Evolutionary conservation across 352 stramenopile species (phyloP).

Genomic region (Pythium scleroteichum): DNA sequence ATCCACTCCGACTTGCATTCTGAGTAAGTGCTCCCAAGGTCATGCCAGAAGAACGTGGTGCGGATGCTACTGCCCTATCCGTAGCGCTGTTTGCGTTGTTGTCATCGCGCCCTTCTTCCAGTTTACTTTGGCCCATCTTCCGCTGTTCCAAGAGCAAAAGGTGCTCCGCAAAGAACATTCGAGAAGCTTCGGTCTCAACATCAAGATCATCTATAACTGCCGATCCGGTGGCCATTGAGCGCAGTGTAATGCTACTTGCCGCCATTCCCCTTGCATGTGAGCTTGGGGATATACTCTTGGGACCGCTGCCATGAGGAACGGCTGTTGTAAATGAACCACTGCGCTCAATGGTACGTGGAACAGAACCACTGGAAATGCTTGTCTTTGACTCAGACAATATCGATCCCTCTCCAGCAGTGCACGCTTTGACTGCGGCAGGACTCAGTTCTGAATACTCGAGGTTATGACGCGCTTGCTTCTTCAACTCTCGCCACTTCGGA

Average conservation of each 20-base stretch:
- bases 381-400: constrained; percentile 52
- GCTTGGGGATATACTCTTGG: constrained; percentile 10
- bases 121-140: constrained; percentile 29
- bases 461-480: constrained; percentile 51
- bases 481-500: constrained; percentile 76
- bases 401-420: constrained; percentile 3
- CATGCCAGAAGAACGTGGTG: too few species aligned
- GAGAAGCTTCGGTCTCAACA: constrained; percentile 79
- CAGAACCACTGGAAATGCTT: constrained; percentile 42
- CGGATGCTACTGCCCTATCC: not conserved
- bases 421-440: constrained; percentile 24
- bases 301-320: constrained; percentile 7
- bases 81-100: not conserved
- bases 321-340: constrained; percentile 32
- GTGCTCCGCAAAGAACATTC: constrained; percentile 88
- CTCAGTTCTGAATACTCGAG: constrained; percentile 41
- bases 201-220: constrained; percentile 64
- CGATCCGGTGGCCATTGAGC: not conserved
- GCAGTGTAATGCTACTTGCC: constrained; percentile 22
- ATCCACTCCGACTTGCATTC: constrained; percentile 14
- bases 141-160: constrained; percentile 57
- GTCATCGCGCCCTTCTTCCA: constrained; percentile 1
- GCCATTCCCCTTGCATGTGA: constrained; percentile 19
- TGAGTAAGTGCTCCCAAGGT: too few species aligned
- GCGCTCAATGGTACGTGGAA: constrained; percentile 34